These are phyloP conservation scores for Vaccinium vitisidaea DNA, from an alignment of 148 eudicot genomes.

Conservation along the genomic window DNA sequence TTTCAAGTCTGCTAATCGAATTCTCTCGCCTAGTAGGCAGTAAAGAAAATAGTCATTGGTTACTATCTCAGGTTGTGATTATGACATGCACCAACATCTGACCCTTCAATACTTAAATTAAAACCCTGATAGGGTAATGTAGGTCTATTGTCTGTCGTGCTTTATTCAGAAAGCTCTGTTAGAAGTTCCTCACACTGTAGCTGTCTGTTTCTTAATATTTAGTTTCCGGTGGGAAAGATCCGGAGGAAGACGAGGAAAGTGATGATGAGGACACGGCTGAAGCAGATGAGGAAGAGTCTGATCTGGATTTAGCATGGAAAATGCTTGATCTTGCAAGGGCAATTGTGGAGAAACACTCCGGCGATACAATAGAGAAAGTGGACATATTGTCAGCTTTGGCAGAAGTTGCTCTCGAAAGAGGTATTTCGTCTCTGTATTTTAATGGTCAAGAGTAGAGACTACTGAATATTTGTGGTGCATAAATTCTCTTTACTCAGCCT, in stretches of 20 bases:
- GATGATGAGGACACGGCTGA: conserved; percentile 54
- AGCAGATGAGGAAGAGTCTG: conserved; percentile 92
- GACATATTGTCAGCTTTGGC: conserved; percentile 89
- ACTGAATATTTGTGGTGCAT: conserved; percentile 1
- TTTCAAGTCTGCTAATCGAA: neutral
- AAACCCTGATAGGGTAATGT: neutral
- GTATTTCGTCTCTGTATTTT: conserved; percentile 28
- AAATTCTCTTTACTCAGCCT: neutral
- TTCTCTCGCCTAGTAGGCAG: neutral
- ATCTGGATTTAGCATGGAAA: conserved; percentile 95
- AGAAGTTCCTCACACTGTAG: neutral
- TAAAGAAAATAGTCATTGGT: neutral
- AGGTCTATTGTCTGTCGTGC: neutral
- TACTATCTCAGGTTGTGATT: neutral
- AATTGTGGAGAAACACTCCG: conserved; percentile 69
- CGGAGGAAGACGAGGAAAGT: conserved; percentile 59
- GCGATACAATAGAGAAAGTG: conserved; percentile 75
- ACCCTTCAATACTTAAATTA: neutral
- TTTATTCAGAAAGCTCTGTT: neutral
- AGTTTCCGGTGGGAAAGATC: conserved; percentile 42
- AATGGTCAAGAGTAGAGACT: neutral
- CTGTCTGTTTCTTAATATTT: conserved; percentile 13
- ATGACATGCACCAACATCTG: neutral
- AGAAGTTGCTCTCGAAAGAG: conserved; percentile 97
- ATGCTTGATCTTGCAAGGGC: conserved; percentile 96